Percentiles rank a stretch among this genome's conserved stretches.
These are phyloP conservation scores for Athelia sp. DNA, from an alignment of 1,284 basidiomycete species.

Conservation along the genomic window DNA sequence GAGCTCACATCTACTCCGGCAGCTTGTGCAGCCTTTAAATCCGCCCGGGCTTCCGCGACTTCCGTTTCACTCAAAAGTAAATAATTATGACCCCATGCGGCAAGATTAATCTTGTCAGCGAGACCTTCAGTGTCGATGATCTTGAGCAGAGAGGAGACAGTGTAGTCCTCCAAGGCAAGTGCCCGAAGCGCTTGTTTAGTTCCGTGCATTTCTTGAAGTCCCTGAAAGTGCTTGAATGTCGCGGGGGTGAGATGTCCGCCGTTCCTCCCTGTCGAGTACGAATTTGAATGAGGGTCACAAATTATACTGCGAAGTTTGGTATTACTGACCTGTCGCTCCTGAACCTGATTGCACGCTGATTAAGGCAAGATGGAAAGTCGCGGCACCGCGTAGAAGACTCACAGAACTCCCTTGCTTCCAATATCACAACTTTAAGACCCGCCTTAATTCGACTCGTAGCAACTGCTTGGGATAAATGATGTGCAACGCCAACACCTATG, in stretches of 20 bases:
- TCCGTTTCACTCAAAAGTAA: constrained; percentile 49
- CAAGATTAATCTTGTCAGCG: constrained; percentile 53
- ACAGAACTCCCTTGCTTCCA: constrained; percentile 81
- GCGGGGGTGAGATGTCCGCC: constrained; percentile 70
- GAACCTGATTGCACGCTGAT: constrained; percentile 44
- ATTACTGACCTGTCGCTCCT: constrained; percentile 66
- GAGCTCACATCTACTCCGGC: constrained; percentile 46
- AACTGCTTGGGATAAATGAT: constrained; percentile 51
- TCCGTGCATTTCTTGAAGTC: constrained; percentile 36
- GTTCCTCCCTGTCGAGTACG: constrained; percentile 61
- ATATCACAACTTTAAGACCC: constrained; percentile 46
- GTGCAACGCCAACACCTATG: constrained; percentile 49
- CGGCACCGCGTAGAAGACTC: constrained; percentile 20
- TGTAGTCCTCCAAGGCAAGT: constrained; percentile 56
- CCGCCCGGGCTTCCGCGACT: constrained; percentile 27
- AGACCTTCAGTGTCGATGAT: constrained; percentile 44
- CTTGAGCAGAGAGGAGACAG: constrained; percentile 40
- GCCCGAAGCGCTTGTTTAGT: constrained; percentile 49
- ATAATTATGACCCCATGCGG: constrained; percentile 50
- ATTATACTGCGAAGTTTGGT: no score
- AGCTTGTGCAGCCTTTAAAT: constrained; percentile 48
- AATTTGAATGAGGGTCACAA: no score
- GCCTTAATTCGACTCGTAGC: constrained; percentile 9
- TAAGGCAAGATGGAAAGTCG: neutral
- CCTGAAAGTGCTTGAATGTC: constrained; percentile 41